These are phyloP conservation scores for Phaffomyces antillensis DNA, from an alignment of 805 yeast species.

Conservation along the genomic window DNA sequence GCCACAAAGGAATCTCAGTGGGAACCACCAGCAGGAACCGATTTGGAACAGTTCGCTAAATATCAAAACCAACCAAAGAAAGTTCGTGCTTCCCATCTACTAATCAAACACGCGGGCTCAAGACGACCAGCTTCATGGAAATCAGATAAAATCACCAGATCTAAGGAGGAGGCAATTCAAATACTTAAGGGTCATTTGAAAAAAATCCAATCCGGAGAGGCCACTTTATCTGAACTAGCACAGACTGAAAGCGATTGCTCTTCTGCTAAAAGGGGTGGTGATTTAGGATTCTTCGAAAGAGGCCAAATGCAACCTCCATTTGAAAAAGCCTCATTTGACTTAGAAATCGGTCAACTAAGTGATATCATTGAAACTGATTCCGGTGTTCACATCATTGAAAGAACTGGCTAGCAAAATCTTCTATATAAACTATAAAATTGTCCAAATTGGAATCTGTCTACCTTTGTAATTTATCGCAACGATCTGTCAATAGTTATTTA, in stretches of 20 bases:
- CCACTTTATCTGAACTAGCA: conserved; percentile 66
- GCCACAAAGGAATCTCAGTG: conserved; percentile 70
- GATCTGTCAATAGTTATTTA: no score
- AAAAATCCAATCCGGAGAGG: conserved; percentile 55
- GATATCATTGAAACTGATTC: conserved; percentile 82
- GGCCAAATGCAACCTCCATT: conserved; percentile 96
- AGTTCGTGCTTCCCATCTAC: conserved; percentile 73
- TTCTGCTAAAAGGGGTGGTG: conserved; percentile 84
- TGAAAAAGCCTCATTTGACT: conserved; percentile 77
- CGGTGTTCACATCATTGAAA: conserved; percentile 82
- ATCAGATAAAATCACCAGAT: conserved; percentile 61
- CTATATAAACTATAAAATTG: no score
- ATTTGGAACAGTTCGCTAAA: conserved; percentile 46
- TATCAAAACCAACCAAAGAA: conserved; percentile 60
- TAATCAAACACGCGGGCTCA: conserved; percentile 75
- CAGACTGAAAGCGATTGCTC: conserved; percentile 82
- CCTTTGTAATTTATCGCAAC: no score
- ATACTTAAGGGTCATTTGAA: conserved; percentile 51
- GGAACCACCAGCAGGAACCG: conserved; percentile 88
- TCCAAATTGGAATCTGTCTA: no score
- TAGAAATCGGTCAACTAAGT: conserved; percentile 78
- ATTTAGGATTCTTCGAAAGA: conserved; percentile 77
- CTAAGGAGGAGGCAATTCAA: conserved; percentile 77
- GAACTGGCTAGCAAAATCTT: conserved; percentile 45
- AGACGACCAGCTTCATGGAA: conserved; percentile 94